These are phyloP conservation scores for Fraxinus pennsylvanica DNA, from an alignment of 257 asterid species.

Conservation along the genomic window DNA sequence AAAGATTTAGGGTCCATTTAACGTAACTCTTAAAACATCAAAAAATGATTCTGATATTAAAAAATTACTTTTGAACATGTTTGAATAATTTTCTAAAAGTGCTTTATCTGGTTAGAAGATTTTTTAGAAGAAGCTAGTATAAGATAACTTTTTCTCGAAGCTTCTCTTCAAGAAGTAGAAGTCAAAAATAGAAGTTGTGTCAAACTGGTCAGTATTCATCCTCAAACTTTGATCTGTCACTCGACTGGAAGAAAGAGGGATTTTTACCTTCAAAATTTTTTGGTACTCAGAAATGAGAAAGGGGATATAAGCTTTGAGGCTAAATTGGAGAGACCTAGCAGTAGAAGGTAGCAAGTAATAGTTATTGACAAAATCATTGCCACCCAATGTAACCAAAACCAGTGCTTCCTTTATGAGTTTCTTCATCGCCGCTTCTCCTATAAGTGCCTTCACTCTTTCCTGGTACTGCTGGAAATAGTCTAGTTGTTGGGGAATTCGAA, in stretches of 20 bases:
- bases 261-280: constrained; percentile 52
- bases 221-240: no score
- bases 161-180: no score
- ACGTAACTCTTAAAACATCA: no score
- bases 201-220: no score
- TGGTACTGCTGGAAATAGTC: constrained; percentile 73
- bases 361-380: constrained; percentile 88
- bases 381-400: constrained; percentile 82
- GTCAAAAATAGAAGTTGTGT: no score
- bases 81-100: no score
- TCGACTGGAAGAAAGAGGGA: not conserved
- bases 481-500: constrained; percentile 58
- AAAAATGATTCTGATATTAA: no score
- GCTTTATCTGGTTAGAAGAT: no score
- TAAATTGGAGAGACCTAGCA: constrained; percentile 67
- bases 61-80: no score
- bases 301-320: constrained; percentile 60
- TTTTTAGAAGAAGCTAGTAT: no score
- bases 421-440: constrained; percentile 52
- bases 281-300: constrained; percentile 71
- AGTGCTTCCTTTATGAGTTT: constrained; percentile 61
- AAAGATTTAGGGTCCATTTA: no score
- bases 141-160: no score
- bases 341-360: constrained; percentile 77
- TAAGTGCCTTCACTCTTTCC: constrained; percentile 41